Evolutionary conservation across 2,329 filamentous ascomycete genomes (phyloP), one percentile per base, ranked within the genome.

Genomic region (Trichophyton verrucosum): DNA sequence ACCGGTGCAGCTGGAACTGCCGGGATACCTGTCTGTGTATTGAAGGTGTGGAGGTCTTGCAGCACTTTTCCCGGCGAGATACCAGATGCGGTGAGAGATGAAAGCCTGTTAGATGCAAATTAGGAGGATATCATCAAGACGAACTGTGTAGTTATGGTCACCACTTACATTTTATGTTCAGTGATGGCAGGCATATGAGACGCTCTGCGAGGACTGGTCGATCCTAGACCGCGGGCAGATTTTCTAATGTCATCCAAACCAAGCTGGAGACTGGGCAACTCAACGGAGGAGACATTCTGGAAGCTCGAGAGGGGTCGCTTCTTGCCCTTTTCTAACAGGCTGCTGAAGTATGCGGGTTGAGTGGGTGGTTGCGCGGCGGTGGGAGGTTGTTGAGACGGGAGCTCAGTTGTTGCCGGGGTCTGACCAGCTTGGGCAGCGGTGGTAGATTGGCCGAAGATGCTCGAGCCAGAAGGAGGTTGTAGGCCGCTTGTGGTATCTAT

Each of bases 81-180:
- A 38, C 94, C 94, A 11, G 94, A 97, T 6, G 89, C 92, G 30
- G 92, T 91, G 57, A 99, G 85, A 46, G 97, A 81, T 73, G 96
- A 96, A 72, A 96, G 92, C 68, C 88, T 91, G 64, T 22, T 9
- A 27, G 22, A 27, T 22, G 15, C 15, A 11, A 44, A 24, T 24
- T 44, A 30, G 36, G 13, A 13, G 15, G 15, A 3, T 30, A 30
- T 30, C 5, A 0, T 30, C 5, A 7, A 30, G 27, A 30, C 27
- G 27, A 7, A 30, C 6, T 30, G 27, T 30, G 5, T 6, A 30
- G 27, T 30, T 30, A 30, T 30, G 6, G 5, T 30, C 5, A 30
- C 27, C 6, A 38, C 22, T 8, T 59, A 83, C 76, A 83, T 83
- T 68, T 80, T 82, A 61, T 72, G 78, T 63, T 77, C 77, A 8